These are phyloP conservation scores for Aspergillus candidus DNA, from an alignment of 2,329 filamentous ascomycete species.

Conservation along the genomic window DNA sequence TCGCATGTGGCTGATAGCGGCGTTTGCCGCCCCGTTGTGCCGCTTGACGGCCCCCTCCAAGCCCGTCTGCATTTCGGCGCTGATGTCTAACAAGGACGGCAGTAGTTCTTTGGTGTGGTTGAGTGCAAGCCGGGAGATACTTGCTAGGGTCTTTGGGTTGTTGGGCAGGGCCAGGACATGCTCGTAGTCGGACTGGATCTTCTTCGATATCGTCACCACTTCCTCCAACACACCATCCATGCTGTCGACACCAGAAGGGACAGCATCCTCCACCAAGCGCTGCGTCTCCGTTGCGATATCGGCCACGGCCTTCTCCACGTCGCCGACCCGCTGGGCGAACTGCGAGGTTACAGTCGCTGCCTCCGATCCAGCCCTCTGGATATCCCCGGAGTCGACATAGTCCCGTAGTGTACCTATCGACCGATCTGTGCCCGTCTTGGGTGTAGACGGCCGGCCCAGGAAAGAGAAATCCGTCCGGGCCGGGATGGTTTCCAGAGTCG, in stretches of 20 bases:
- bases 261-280: constrained; percentile 30
- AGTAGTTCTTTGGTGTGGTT: constrained; percentile 59
- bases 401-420: constrained; percentile 60
- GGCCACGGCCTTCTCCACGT: constrained; percentile 55
- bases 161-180: constrained; percentile 64
- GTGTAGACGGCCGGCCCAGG: constrained; percentile 35
- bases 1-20: constrained; percentile 70
- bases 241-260: constrained; percentile 56
- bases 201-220: constrained; percentile 77
- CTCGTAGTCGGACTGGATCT: constrained; percentile 80
- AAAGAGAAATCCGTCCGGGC: constrained; percentile 40
- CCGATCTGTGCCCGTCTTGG: constrained; percentile 39
- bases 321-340: constrained; percentile 55
- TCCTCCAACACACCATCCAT: constrained; percentile 68
- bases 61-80: constrained; percentile 48
- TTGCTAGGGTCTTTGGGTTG: constrained; percentile 58
- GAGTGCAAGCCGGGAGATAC: constrained; percentile 59
- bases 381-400: constrained; percentile 67
- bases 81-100: constrained; percentile 54
- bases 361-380: constrained; percentile 64
- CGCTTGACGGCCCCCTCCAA: constrained; percentile 51
- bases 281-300: constrained; percentile 54
- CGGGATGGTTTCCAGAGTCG: constrained; percentile 36
- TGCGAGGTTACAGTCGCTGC: constrained; percentile 54
- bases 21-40: constrained; percentile 61